Percentiles rank a stretch among this genome's conserved stretches.
Conservation (phyloP, 192 early-diverging fungal genomes). For the Cladochytrium replicatum region DNA sequence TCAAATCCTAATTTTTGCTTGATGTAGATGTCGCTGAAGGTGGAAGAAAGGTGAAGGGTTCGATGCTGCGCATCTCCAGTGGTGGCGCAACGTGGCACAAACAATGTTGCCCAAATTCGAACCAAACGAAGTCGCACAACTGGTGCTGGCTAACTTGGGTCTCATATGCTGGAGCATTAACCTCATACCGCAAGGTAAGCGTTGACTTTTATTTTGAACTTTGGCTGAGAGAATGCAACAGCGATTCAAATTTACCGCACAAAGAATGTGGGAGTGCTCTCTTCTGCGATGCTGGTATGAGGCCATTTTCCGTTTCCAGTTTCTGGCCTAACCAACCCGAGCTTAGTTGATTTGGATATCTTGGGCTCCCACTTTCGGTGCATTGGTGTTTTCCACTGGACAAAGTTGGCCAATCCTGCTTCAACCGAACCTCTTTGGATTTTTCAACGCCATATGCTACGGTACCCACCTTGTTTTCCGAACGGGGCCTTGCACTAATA, state of each 20-base stretch:
- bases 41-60: too few species aligned
- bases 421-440: slow-evolving; percentile 20
- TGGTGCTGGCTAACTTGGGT: slow-evolving; percentile 11
- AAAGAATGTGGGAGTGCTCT: slow-evolving; percentile 1
- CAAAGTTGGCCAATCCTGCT: slow-evolving; percentile 4
- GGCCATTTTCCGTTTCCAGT: too few species aligned
- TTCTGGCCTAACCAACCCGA: too few species aligned
- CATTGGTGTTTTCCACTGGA: slow-evolving; percentile 3
- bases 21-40: too few species aligned
- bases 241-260: slow-evolving; percentile 6
- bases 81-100: too few species aligned
- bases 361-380: slow-evolving; percentile 13
- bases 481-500: too few species aligned
- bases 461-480: too few species aligned
- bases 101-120: too few species aligned
- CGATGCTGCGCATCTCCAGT: too few species aligned
- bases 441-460: slow-evolving; percentile 11
- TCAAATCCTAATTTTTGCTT: too few species aligned
- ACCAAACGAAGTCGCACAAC: too few species aligned
- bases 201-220: background rate
- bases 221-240: background rate
- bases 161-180: slow-evolving; percentile 15
- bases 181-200: slow-evolving; percentile 14
- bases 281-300: slow-evolving; percentile 10
- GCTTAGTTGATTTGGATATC: slow-evolving; percentile 12